Evolutionary conservation across 257 asterid genomes (phyloP).

Genomic region (Dorcoceras hygrometricum): DNA sequence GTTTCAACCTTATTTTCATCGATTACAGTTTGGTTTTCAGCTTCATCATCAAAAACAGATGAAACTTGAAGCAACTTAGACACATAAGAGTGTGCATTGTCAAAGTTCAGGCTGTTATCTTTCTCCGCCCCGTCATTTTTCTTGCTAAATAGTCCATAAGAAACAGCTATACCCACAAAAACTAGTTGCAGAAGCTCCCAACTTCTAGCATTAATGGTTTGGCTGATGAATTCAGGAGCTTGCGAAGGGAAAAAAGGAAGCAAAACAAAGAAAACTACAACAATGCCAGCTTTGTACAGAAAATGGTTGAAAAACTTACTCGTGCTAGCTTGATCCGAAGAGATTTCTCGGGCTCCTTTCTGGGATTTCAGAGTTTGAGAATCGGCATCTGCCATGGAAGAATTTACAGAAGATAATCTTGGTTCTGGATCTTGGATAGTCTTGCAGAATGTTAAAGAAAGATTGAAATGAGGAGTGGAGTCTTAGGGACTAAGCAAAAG

Average conservation of each 20-base stretch:
- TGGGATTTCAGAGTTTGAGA: constrained; percentile 34
- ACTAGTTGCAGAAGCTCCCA: constrained; percentile 93
- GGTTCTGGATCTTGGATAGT: constrained; percentile 22
- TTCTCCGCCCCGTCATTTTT: constrained; percentile 59
- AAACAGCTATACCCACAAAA: constrained; percentile 90
- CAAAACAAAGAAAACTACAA: constrained; percentile 49
- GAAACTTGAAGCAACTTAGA: constrained; percentile 75
- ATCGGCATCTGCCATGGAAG: constrained; percentile 57
- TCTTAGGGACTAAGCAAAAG: constrained; percentile 54
- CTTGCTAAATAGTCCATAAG: constrained; percentile 87
- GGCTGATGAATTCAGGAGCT: constrained; percentile 69
- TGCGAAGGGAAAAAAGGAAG: constrained; percentile 65
- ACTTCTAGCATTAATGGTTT: constrained; percentile 52
- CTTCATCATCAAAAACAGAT: constrained; percentile 82
- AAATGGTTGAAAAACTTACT: constrained; percentile 49
- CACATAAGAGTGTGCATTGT: constrained; percentile 62
- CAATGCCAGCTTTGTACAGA: constrained; percentile 51
- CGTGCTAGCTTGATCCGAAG: constrained; percentile 36
- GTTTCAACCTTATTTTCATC: constrained; percentile 56
- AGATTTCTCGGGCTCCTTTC: constrained; percentile 21
- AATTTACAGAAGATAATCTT: constrained; percentile 15
- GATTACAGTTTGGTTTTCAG: constrained; percentile 40
- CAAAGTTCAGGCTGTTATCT: constrained; percentile 36
- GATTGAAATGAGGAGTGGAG: constrained; percentile 36
- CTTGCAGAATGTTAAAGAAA: constrained; percentile 27